A percentile compares a stretch with the other conserved stretches of the same genome.
Conservation (phyloP, 257 asterid genomes). For the Perilla frutescens region DNA sequence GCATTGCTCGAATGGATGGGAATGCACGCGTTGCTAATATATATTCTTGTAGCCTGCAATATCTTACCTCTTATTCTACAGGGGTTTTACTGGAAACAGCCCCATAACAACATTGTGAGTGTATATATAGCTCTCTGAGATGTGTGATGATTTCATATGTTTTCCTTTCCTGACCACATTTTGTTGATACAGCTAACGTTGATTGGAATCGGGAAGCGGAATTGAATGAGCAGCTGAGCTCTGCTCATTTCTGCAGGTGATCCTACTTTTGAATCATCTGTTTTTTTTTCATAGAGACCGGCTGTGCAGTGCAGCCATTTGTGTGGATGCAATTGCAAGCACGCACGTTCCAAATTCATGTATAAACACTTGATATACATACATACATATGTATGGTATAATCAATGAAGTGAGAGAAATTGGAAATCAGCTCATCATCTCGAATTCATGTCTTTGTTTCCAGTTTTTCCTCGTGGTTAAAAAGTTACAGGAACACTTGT, state of each 20-base stretch:
- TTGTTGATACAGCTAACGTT: constrained; percentile 12
- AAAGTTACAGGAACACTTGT: no score
- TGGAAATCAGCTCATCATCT: neutral
- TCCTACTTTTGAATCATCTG: neutral
- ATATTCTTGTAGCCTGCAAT: constrained; percentile 65
- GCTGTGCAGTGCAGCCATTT: constrained; percentile 12
- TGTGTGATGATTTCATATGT: neutral
- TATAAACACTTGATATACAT: neutral
- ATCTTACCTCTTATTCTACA: constrained; percentile 59
- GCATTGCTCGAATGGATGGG: constrained; percentile 65
- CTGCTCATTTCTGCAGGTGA: neutral
- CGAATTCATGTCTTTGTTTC: no score
- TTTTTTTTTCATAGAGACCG: neutral
- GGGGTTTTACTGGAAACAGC: constrained; percentile 65
- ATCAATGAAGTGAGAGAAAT: neutral
- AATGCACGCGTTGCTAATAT: constrained; percentile 57
- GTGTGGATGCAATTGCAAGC: constrained; percentile 13
- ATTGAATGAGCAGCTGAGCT: neutral
- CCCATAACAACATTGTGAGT: constrained; percentile 59
- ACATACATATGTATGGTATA: neutral
- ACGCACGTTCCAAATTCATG: neutral
- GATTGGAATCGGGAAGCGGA: constrained; percentile 33
- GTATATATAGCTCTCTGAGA: neutral
- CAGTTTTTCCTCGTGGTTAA: no score
- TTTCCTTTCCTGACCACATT: neutral